Evolutionary conservation across 106 monocot species (phyloP), one percentile per base, ranked within the genome.

Genomic region (Apostasia ramifera): DNA sequence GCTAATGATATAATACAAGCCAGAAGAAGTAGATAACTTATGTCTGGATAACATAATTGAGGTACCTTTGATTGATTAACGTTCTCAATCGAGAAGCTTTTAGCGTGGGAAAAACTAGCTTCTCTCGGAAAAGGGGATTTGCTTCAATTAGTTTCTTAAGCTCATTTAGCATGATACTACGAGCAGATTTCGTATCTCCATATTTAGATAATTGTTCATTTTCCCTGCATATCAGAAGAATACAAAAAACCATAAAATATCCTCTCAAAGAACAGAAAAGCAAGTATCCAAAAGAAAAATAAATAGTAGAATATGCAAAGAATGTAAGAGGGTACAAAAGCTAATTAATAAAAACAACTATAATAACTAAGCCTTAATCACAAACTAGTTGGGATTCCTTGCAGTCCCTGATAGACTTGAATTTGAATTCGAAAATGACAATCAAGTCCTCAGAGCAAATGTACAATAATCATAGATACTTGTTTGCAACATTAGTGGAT

Each of bases 121-220:
- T 95, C 68, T 89, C 88, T 47, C 86, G 82, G 61, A 95, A 95
- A 15, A 91, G 80, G 55, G 95, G 95, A 75, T 91, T 91, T 76
- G 86, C 88, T 77, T 95, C 91, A 73, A 95, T 95, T 60, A 95
- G 66, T 67, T 86, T 91, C 84, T 92, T 89, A 44, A 95, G 91
- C 71, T 89, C 88, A 69, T 81, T 80, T 15, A 95, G 75, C 86
- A 95, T 82, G 50, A 84, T 91, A 47, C 77, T 50, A 63, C 95
- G 79, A 40, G 84, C 95, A 8, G 91, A 95, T 50, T 95, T 89
- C 67, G 89, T 84, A 70, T 95, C 95, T 4, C 91, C 86, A 59
- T 95, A 91, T 59, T 82, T 89, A 37, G 91, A 95, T 11, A 95
- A 88, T 73, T 86, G 88, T 72, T 89, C 88, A 73, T 95, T 91